Base-by-base conservation (phyloP, 176 grass and related monocot species). In the Juncus effusus region DNA sequence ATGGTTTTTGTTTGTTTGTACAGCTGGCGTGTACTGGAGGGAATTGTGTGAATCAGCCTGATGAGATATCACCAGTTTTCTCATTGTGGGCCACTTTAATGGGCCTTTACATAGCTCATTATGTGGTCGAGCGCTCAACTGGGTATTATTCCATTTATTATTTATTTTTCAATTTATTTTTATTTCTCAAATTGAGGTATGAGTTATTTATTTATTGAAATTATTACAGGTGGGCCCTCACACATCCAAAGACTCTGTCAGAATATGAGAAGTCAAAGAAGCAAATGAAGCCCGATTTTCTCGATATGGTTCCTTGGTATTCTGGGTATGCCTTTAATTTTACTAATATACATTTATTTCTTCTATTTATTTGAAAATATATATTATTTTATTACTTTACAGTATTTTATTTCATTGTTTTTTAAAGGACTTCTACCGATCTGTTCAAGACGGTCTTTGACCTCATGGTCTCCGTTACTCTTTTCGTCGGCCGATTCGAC, bases 221-320 rank as follows among this genome's bases (percentile, higher is more conserved):
- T 10, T 35, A 56, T 58, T 59, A 36, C 71, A 97, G 94, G 54
- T 97, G 94, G 94, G 88, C 85, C 67, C 86, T 92, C 45, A 86
- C 94, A 40, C 88, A 97, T 78, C 83, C 88, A 64, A 78, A 77
- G 40, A 89, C 80, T 75, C 77, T 93, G 61, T 88, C 94, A 51
- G 83, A 97, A 69, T 86, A 93, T 40, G 94, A 93, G 83, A 97
- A 84, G 75, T 72, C 88, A 68, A 92, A 97, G 78, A 92, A 97
- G 69, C 88, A 93, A 63, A 68, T 92, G 85, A 93, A 92, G 63
- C 94, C 88, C 65, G 88, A 97, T 84, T 97, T 97, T 67, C 79
- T 89, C 74, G 94, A 97, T 74, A 97, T 97, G 94, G 94, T 97
- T 82, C 88, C 88, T 74, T 97, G 94, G 94, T 97, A 97, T 81